These are phyloP conservation scores for Didymella glomerata DNA, from an alignment of 2,329 filamentous ascomycete species.

Conservation along the genomic window DNA sequence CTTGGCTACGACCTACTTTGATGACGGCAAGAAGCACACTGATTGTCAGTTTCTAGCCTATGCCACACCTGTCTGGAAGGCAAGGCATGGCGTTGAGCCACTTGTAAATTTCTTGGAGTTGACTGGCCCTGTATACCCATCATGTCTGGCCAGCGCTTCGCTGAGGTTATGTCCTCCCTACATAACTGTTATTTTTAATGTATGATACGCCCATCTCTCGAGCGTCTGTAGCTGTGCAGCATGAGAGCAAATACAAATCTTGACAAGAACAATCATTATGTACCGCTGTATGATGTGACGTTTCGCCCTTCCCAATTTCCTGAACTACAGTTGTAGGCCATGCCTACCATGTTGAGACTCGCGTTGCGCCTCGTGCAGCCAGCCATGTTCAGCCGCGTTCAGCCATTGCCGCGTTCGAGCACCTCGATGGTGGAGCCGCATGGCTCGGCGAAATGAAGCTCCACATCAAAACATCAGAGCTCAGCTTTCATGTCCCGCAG, in stretches of 20 bases:
- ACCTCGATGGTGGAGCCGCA: constrained; percentile 24
- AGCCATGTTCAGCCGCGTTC: constrained; percentile 13
- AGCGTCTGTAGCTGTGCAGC: constrained; percentile 43
- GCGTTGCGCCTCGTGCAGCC: constrained; percentile 13
- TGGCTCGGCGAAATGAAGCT: constrained; percentile 33
- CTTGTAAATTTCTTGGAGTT: constrained; percentile 52
- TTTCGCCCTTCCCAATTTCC: not conserved
- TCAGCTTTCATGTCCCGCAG: constrained; percentile 1
- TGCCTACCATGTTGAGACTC: constrained; percentile 2
- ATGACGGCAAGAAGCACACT: constrained; percentile 43
- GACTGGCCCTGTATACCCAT: constrained; percentile 38
- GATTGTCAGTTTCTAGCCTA: constrained; percentile 37
- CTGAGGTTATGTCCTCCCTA: constrained; percentile 50
- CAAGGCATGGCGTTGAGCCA: constrained; percentile 30
- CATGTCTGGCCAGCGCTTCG: constrained; percentile 38
- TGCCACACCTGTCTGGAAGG: constrained; percentile 27
- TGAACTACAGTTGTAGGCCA: not conserved
- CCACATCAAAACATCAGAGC: constrained; percentile 22
- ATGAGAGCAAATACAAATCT: constrained; percentile 49
- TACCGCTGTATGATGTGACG: not conserved
- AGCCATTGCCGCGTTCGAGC: constrained; percentile 18
- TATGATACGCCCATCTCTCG: constrained; percentile 48
- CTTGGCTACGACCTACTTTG: constrained; percentile 51
- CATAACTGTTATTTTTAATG: constrained; percentile 55
- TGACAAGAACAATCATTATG: constrained; percentile 24